These are phyloP conservation scores for Anaeramoeba flamelloides DNA, from an alignment of 78 protist species.

Conservation along the genomic window DNA sequence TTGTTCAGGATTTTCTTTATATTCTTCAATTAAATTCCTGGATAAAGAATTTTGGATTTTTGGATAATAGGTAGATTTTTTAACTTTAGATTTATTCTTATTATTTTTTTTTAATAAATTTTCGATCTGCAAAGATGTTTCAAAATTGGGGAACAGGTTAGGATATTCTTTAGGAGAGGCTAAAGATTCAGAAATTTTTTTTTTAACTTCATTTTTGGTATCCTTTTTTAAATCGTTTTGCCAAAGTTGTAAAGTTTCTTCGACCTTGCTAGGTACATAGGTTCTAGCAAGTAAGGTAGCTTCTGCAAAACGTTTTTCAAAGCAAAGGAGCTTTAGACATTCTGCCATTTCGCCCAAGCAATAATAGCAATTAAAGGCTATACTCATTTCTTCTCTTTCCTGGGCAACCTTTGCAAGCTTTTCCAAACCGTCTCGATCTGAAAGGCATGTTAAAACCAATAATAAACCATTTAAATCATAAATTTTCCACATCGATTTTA, in stretches of 20 bases:
- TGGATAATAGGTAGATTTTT: neutral
- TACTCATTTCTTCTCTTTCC: neutral
- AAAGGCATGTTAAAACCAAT: neutral
- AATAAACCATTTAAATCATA: neutral
- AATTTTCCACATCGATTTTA: neutral
- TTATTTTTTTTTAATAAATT: neutral
- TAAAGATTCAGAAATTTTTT: neutral
- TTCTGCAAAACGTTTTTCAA: neutral
- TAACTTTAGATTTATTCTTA: no score
- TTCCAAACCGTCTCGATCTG: neutral
- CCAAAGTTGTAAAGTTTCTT: neutral
- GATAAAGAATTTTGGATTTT: neutral
- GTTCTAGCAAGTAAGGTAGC: neutral
- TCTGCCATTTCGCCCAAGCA: neutral
- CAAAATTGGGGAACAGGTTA: neutral
- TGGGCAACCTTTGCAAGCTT: neutral
- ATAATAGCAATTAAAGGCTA: neutral
- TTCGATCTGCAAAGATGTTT: neutral
- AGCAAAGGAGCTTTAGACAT: neutral
- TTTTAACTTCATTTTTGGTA: neutral
- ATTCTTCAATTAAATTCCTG: neutral
- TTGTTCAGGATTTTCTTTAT: neutral
- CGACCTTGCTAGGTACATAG: neutral
- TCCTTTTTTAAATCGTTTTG: neutral
- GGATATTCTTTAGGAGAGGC: neutral